A percentile compares a stretch with the other conserved stretches of the same genome.
These are phyloP conservation scores for Pycnococcus provasolii DNA, from an alignment of 139 green algal genomes.

Conservation along the genomic window DNA sequence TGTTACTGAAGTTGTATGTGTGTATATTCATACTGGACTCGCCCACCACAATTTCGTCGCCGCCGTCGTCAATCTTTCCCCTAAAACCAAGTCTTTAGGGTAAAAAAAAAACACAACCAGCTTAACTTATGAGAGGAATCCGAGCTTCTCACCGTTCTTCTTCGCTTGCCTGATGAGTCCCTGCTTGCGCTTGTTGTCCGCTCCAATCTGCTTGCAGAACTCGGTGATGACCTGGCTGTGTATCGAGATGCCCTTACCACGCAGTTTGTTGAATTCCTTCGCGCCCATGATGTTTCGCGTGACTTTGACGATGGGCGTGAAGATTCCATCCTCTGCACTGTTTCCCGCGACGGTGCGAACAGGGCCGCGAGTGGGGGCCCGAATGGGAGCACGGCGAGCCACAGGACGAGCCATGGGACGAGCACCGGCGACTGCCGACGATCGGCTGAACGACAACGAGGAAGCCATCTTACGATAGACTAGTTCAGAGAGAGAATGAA, in stretches of 20 bases:
- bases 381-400: no score
- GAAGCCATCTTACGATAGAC: no score
- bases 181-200: conserved; percentile 81
- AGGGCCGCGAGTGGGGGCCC: no score
- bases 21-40: no score
- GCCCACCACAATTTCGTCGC: no score
- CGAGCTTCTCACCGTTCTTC: conserved; percentile 94
- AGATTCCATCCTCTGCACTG: conserved; percentile 58
- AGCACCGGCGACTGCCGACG: no score
- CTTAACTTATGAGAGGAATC: conserved; percentile 74
- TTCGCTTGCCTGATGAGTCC: conserved; percentile 91
- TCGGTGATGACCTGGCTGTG: conserved; percentile 89
- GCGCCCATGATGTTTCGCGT: conserved; percentile 65
- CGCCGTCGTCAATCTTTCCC: no score
- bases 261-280: conserved; percentile 93
- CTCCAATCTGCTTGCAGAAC: conserved; percentile 86
- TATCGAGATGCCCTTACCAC: conserved; percentile 91
- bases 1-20: no score
- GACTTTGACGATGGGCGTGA: conserved; percentile 77
- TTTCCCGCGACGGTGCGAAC: conserved; percentile 56
- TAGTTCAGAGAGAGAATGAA: no score
- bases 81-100: background rate
- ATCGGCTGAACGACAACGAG: no score
- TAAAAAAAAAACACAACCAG: background rate
- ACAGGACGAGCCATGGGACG: no score